Base-by-base conservation (phyloP, 768 basidiomycete genomes). In the Podaxis sp. region DNA sequence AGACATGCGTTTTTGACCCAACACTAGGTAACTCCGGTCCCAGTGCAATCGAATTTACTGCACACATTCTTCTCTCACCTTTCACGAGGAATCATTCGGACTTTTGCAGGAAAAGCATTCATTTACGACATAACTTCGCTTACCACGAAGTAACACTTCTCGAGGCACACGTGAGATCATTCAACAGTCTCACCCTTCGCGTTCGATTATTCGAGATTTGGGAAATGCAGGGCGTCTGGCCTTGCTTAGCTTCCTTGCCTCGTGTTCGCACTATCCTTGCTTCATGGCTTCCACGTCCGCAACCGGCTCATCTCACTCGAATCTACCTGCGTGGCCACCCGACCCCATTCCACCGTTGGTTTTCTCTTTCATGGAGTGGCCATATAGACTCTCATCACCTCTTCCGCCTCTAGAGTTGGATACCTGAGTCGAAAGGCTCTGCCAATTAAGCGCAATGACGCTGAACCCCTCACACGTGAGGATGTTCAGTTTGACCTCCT, bases 401-500 rank as follows among this genome's bases (percentile, higher is more conserved):
- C 48, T 55, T 48, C 33, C 56, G 57, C 48, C 56, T 63, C 40
- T 66, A 84, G 83, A 66, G 81, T 82, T 64, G 84, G 84, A 46
- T 85, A 87, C 71, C 81, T 87, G 68, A 87, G 82, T 71, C 82
- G 84, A 67, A 89, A 87, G 73, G 87, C 87, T 38, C 78, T 91
- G 62, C 89, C 90, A 57, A 92, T 92, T 75, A 92, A 92, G 76
- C 86, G 88, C 68, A 84, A 83, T 69, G 91, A 94, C 71, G 92
- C 90, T 12, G 91, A 93, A 69, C 89, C 91, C 58, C 80, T 95
- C 66, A 88, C 88, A 24, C 86, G 93, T 49, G 85, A 88, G 72
- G 93, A 95, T 74, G 85, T 95, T 57, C 92, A 95, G 77, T 93
- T 85, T 75, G 91, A 95, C 78, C 83, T 95, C 53, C 86, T 96